Conservation (phyloP, 2,329 filamentous ascomycete genomes). For the Arthrobotrys pseudoclavata region DNA sequence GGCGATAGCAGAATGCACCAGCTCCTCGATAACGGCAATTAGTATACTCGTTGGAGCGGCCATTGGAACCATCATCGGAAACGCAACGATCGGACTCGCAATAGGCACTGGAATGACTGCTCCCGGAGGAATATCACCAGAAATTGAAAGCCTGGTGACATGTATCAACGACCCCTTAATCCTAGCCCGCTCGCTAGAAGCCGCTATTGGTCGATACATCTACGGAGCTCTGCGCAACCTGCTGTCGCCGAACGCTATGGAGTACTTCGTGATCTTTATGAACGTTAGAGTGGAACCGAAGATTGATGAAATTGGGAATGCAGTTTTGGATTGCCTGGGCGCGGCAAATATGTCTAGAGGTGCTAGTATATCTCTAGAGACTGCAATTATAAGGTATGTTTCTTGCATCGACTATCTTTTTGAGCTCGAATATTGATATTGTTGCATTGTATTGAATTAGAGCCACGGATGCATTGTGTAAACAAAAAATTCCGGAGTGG, state of each 20-base stretch:
- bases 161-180: constrained; percentile 11
- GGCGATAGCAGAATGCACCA: neutral
- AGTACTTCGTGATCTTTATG: neutral
- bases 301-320: neutral
- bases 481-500: constrained; percentile 2
- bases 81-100: neutral
- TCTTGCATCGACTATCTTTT: neutral
- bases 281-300: neutral
- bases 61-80: neutral
- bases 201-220: constrained; percentile 3
- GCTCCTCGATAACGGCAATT: constrained; percentile 1
- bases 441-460: neutral
- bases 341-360: constrained; percentile 1
- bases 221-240: neutral
- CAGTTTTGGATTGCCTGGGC: constrained; percentile 8
- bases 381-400: neutral
- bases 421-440: neutral
- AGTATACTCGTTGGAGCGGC: neutral
- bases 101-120: neutral
- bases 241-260: neutral
- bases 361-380: neutral
- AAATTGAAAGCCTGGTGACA: constrained; percentile 6
- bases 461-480: neutral
- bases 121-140: constrained; percentile 4
- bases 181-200: neutral